Evolutionary conservation across 2,329 filamentous ascomycete species (phyloP).

Genomic region (Fusarium agapanthi): DNA sequence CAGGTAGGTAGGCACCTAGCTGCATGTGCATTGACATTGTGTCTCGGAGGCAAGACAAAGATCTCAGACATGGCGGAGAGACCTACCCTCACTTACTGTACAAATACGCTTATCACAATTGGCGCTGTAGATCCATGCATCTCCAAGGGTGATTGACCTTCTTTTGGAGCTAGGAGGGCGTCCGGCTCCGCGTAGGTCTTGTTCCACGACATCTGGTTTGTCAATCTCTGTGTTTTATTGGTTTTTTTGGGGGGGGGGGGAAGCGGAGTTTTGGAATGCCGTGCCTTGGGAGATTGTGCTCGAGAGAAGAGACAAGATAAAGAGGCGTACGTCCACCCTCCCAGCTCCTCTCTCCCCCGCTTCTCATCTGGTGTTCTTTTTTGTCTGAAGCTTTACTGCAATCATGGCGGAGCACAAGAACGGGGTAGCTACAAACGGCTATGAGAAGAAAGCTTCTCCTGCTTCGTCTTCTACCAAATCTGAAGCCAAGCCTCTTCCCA

Average conservation of each 20-base stretch:
- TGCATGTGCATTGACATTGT: background rate
- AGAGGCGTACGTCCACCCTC: background rate
- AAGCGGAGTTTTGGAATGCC: background rate
- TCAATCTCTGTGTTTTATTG: background rate
- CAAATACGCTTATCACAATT: background rate
- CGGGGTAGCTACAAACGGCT: constrained; percentile 37
- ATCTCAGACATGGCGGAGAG: background rate
- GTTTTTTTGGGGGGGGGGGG: background rate
- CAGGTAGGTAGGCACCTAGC: no score
- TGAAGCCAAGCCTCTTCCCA: background rate
- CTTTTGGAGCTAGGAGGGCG: background rate
- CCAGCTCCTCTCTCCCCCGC: background rate
- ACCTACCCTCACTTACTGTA: background rate
- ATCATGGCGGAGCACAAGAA: constrained; percentile 41
- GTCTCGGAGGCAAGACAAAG: constrained; percentile 3
- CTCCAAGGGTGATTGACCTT: background rate
- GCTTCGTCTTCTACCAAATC: background rate
- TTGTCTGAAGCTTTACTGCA: background rate
- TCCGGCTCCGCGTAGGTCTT: background rate
- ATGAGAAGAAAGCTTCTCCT: constrained; percentile 20
- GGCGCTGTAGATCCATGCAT: background rate
- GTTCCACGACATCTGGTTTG: background rate
- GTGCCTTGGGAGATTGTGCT: background rate
- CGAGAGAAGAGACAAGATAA: background rate
- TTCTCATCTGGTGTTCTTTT: background rate